Conservation (phyloP, 164 flowering plant genomes). For the Amborella trichopoda region DNA sequence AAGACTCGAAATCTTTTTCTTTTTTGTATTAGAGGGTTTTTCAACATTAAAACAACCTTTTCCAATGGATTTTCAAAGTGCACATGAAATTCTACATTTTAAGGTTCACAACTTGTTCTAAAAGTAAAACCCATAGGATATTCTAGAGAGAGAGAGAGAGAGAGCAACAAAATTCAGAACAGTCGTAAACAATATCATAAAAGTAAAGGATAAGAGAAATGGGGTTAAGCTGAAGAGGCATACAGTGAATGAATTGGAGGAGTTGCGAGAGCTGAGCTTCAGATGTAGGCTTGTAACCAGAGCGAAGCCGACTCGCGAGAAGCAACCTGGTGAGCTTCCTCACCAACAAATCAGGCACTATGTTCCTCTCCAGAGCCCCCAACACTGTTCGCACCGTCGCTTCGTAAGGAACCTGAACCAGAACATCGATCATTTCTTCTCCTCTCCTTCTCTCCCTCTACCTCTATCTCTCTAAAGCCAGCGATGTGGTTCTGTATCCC, state of each 20-base stretch:
- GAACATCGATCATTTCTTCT: slow-evolving; percentile 29
- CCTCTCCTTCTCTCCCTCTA: too few relatives aligned
- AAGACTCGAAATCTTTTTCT: too few relatives aligned
- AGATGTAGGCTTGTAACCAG: slow-evolving; percentile 49
- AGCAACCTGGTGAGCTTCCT: slow-evolving; percentile 66
- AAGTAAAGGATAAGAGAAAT: background rate
- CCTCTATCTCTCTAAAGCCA: too few relatives aligned
- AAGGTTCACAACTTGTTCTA: too few relatives aligned
- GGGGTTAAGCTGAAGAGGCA: background rate
- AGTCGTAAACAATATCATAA: background rate
- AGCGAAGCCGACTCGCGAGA: slow-evolving; percentile 62
- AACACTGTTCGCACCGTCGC: slow-evolving; percentile 47
- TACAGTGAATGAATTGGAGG: slow-evolving; percentile 57
- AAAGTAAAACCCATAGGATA: too few relatives aligned
- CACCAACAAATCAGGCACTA: slow-evolving; percentile 65
- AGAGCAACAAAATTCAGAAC: background rate
- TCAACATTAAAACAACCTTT: too few relatives aligned
- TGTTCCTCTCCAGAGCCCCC: slow-evolving; percentile 50
- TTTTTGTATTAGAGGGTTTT: too few relatives aligned
- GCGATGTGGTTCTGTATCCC: too few relatives aligned
- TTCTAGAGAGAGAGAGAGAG: background rate
- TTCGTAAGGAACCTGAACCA: slow-evolving; percentile 49
- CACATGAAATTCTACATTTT: too few relatives aligned
- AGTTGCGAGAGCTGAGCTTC: slow-evolving; percentile 59
- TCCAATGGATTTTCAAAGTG: too few relatives aligned